These are phyloP conservation scores for Exophiala sp. DNA, from an alignment of 2,329 filamentous ascomycete genomes.

Conservation along the genomic window DNA sequence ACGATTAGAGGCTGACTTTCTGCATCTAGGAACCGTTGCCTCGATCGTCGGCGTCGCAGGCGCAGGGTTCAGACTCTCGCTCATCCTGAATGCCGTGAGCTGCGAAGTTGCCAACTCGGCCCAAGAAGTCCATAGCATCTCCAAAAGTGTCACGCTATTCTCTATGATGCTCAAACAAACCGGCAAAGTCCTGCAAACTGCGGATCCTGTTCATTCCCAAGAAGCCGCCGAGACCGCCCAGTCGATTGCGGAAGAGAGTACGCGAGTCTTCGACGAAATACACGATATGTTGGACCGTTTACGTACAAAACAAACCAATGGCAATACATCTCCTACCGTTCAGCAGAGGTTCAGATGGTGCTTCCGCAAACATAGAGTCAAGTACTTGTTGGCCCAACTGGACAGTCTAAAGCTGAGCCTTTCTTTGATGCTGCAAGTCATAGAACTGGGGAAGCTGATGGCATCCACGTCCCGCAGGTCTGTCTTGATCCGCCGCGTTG, in stretches of 20 bases:
- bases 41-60: slow-evolving; percentile 31
- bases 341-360: slow-evolving; percentile 38
- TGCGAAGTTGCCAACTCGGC: slow-evolving; percentile 37
- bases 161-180: slow-evolving; percentile 38
- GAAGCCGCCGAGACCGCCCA: slow-evolving; percentile 35
- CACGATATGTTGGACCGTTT: slow-evolving; percentile 38
- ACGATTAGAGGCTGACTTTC: neutral
- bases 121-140: slow-evolving; percentile 40
- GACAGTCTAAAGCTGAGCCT: slow-evolving; percentile 40
- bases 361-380: slow-evolving; percentile 40
- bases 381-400: slow-evolving; percentile 39
- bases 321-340: slow-evolving; percentile 29
- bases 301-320: slow-evolving; percentile 28
- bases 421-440: slow-evolving; percentile 36
- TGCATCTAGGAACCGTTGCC: slow-evolving; percentile 24
- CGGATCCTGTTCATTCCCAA: slow-evolving; percentile 32
- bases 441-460: slow-evolving; percentile 37
- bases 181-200: slow-evolving; percentile 32
- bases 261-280: slow-evolving; percentile 39
- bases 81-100: slow-evolving; percentile 40
- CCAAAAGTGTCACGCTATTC: slow-evolving; percentile 39
- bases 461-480: slow-evolving; percentile 30
- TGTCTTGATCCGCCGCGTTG: neutral
- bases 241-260: slow-evolving; percentile 38
- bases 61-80: slow-evolving; percentile 37